Evolutionary conservation across 2,329 filamentous ascomycete species (phyloP), one percentile per base, ranked within the genome.

Genomic region (Ophiostoma tasmaniense): DNA sequence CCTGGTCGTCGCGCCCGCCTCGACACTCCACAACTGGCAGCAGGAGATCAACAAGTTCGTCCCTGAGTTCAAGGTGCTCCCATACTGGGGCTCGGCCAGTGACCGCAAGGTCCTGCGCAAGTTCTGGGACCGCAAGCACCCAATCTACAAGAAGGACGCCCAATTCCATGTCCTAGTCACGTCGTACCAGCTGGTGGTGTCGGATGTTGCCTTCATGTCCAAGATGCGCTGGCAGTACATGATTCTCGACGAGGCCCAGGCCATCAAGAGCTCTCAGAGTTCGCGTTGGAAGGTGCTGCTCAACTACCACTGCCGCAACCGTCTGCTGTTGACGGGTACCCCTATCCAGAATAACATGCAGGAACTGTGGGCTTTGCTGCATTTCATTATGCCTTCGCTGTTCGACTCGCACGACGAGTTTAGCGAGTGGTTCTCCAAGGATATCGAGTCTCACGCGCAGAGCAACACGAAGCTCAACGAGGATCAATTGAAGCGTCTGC

Each of bases 271-370:
- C 71, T 97, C 95, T 0, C 88, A 91, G 75, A 97, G 93, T 81
- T 97, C 93, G 20, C 88, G 95, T 76, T 99, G 95, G 95, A 99
- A 98, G 85, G 93, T 90, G 73, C 80, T 99, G 73, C 84, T 99
- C 64, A 90, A 90, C 66, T 98, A 98, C 84, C 91, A 96, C 77
- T 98, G 94, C 80, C 90, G 95, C 71, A 99, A 98, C 79, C 88
- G 95, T 73, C 86, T 99, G 64, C 82, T 99, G 62, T 85, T 99
- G 25, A 99, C 95, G 0, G 95, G 95, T 81, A 99, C 95, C 0
- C 95, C 95, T 2, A 98, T 99, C 73, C 95, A 99, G 79, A 99
- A 99, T 82, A 99, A 98, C 84, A 99, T 99, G 95, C 95, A 98
- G 79, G 94, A 99, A 80, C 81, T 99, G 70, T 99, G 95, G 95